Evolutionary conservation across 495 filamentous ascomycete genomes (phyloP).

Genomic region (Delitschia confertaspora): DNA sequence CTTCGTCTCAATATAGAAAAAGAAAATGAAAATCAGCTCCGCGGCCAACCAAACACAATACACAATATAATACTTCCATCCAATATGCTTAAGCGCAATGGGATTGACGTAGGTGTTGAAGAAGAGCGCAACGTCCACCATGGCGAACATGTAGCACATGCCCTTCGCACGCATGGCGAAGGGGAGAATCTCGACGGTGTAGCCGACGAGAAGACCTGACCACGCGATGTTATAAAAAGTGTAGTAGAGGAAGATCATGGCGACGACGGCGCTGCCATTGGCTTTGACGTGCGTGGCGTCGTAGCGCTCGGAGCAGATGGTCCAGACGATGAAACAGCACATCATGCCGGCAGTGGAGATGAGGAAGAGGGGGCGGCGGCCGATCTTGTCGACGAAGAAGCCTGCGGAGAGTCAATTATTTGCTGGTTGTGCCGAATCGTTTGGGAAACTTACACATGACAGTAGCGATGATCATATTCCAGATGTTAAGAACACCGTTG

Average conservation of each 20-base stretch:
- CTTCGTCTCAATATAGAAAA: slow-evolving; percentile 44
- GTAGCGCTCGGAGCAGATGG: slow-evolving; percentile 36
- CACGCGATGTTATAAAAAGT: slow-evolving; percentile 38
- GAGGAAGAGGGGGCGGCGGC: slow-evolving; percentile 51
- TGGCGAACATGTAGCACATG: slow-evolving; percentile 40
- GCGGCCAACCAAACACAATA: slow-evolving; percentile 37
- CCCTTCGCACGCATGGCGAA: slow-evolving; percentile 40
- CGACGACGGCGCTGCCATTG: slow-evolving; percentile 35
- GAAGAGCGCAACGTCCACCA: slow-evolving; percentile 39
- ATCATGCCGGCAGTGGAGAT: slow-evolving; percentile 46
- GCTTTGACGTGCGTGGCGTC: slow-evolving; percentile 23
- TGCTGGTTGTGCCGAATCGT: no score
- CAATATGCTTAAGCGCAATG: slow-evolving; percentile 21
- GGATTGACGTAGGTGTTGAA: slow-evolving; percentile 36
- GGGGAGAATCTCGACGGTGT: slow-evolving; percentile 40
- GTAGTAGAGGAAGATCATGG: slow-evolving; percentile 41
- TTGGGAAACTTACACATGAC: slow-evolving; percentile 41
- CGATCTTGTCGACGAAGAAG: slow-evolving; percentile 46
- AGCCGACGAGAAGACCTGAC: slow-evolving; percentile 24
- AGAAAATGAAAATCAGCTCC: slow-evolving; percentile 39
- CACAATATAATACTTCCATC: slow-evolving; percentile 28
- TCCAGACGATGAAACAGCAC: slow-evolving; percentile 42
- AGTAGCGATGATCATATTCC: slow-evolving; percentile 48
- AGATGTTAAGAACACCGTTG: slow-evolving; percentile 46
- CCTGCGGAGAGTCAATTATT: slow-evolving; percentile 2